Conservation (phyloP, 108 stramenopile genomes). For the Pseudonitzschia multiseries region DNA sequence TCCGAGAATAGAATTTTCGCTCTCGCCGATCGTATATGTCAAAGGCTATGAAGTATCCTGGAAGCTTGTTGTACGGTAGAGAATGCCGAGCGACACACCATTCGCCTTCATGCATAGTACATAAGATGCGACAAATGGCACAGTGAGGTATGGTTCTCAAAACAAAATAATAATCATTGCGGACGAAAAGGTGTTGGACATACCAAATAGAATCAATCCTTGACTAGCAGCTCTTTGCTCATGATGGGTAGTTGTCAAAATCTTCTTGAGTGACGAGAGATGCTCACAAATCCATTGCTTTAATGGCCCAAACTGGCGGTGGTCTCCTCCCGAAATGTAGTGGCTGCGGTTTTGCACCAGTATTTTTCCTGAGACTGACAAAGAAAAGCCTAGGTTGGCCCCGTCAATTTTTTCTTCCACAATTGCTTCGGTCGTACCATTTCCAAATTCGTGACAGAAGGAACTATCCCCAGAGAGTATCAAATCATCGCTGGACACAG, state of each 20-base stretch:
- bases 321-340: conserved; percentile 36
- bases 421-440: conserved; percentile 11
- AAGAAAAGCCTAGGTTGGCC: conserved; percentile 50
- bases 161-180: not conserved
- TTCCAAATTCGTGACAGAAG: conserved; percentile 1
- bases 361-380: conserved; percentile 21
- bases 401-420: conserved; percentile 65
- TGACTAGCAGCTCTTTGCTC: not conserved
- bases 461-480: conserved; percentile 12
- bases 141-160: not conserved
- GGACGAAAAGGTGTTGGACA: not conserved
- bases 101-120: conserved; percentile 44
- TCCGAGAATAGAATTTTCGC: conserved; percentile 21
- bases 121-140: not conserved
- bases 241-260: conserved; percentile 11
- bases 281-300: conserved; percentile 29
- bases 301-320: conserved; percentile 33
- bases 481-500: conserved; percentile 28
- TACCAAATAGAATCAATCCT: not conserved
- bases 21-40: conserved; percentile 41
- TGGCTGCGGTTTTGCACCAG: conserved; percentile 48
- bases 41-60: conserved; percentile 52
- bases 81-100: conserved; percentile 53
- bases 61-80: conserved; percentile 39
- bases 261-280: conserved; percentile 16